Percentiles rank a stretch among this genome's conserved stretches.
Conservation (phyloP, 169 alveolate species). For the Eimeria brunetti region DNA sequence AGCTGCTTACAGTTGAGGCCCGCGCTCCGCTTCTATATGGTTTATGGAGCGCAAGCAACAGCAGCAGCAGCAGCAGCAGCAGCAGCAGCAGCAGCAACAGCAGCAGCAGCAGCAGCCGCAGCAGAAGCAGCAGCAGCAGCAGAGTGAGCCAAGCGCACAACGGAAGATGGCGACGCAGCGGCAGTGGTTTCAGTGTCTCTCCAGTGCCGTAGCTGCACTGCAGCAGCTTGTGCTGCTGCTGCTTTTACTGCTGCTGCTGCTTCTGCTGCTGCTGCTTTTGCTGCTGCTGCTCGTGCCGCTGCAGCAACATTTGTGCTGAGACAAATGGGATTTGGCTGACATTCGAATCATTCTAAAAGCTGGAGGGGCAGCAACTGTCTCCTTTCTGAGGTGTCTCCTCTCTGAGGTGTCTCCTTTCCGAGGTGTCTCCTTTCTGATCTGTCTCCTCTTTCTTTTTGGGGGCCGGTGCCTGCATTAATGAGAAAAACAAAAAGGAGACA, state of each 20-base stretch:
- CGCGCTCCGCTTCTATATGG: not conserved
- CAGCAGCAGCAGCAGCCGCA: constrained; percentile 15
- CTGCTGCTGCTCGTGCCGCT: not conserved
- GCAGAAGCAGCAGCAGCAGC: constrained; percentile 22
- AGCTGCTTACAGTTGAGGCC: not conserved
- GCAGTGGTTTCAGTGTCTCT: not conserved
- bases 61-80: constrained; percentile 18
- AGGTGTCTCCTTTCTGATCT: not conserved
- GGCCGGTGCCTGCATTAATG: not conserved
- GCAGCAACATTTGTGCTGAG: constrained; percentile 5
- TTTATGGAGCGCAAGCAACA: not conserved
- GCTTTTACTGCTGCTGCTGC: not conserved
- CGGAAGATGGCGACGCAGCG: constrained; percentile 2
- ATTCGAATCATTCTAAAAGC: not conserved
- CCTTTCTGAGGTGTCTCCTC: no score
- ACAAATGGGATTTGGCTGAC: no score
- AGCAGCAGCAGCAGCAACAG: constrained; percentile 8
- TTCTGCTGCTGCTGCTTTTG: constrained; percentile 17
- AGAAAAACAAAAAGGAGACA: not conserved
- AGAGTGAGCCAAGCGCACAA: not conserved
- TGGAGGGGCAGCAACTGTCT: not conserved
- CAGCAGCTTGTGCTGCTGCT: not conserved
- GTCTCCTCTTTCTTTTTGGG: not conserved
- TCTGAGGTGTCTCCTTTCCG: not conserved
- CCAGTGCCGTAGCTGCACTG: not conserved